phyloP scores from a whole-genome alignment of 2,329 filamentous ascomycete genomes.

The Polytolypa hystricis region DNA sequence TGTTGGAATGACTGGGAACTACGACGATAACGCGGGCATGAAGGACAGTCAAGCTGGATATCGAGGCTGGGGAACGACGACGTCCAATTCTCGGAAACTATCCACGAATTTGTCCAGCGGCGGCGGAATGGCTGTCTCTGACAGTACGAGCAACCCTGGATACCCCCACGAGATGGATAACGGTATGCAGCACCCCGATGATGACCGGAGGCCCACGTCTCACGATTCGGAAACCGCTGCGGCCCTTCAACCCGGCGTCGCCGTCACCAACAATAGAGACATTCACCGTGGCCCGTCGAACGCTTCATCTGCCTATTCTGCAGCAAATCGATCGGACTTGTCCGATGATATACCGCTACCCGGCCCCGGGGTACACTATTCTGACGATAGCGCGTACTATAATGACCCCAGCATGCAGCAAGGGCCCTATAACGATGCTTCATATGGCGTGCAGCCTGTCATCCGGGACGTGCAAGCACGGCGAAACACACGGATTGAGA shows the following conservation, averaged over 20 bases:
- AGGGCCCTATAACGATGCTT: slow-evolving; percentile 45
- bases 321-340: slow-evolving; percentile 58
- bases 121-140: slow-evolving; percentile 53
- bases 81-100: slow-evolving; percentile 65
- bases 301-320: slow-evolving; percentile 90
- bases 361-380: slow-evolving; percentile 38
- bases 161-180: slow-evolving; percentile 46
- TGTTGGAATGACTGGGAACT: slow-evolving; percentile 37
- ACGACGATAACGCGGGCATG: slow-evolving; percentile 56
- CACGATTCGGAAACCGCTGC: slow-evolving; percentile 75
- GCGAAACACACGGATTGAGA: slow-evolving; percentile 91
- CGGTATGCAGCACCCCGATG: slow-evolving; percentile 48
- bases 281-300: slow-evolving; percentile 87
- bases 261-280: slow-evolving; percentile 37
- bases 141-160: slow-evolving; percentile 49
- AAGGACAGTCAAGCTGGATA: slow-evolving; percentile 68
- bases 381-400: slow-evolving; percentile 47
- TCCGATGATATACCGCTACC: slow-evolving; percentile 46
- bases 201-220: slow-evolving; percentile 46
- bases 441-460: slow-evolving; percentile 55
- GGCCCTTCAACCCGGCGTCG: slow-evolving; percentile 58
- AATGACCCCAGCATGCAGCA: slow-evolving; percentile 31
- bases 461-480: slow-evolving; percentile 88
- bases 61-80: slow-evolving; percentile 84
- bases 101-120: slow-evolving; percentile 84